phyloP scores from a whole-genome alignment of 2,329 filamentous ascomycete genomes.

The Mollisiaceae sp. region DNA sequence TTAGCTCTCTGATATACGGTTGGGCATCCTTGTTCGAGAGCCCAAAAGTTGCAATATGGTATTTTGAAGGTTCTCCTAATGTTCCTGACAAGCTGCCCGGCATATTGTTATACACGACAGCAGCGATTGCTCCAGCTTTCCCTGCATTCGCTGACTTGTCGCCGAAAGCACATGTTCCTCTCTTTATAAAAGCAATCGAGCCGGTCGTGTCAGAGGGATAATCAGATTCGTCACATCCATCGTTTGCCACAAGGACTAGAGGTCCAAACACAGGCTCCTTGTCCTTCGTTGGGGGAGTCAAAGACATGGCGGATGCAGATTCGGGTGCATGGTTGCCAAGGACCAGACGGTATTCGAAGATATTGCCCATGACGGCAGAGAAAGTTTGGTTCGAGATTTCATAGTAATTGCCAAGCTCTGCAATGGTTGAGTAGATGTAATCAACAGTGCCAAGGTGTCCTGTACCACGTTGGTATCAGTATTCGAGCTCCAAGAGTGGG shows the following conservation, averaged over 20 bases:
- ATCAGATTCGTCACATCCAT: constrained; percentile 68
- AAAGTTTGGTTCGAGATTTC: constrained; percentile 67
- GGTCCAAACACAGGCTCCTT: constrained; percentile 63
- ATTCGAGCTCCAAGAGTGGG: constrained; percentile 15
- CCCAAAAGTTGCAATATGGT: constrained; percentile 72
- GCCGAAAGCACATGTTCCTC: constrained; percentile 74
- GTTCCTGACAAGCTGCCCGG: constrained; percentile 67
- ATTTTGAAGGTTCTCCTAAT: constrained; percentile 62
- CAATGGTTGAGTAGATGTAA: constrained; percentile 63
- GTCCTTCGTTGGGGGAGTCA: constrained; percentile 69
- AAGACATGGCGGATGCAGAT: constrained; percentile 61
- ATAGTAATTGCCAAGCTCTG: constrained; percentile 64
- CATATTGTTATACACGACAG: constrained; percentile 66
- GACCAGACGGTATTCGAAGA: constrained; percentile 63
- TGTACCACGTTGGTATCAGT: constrained; percentile 40
- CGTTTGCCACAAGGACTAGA: constrained; percentile 63
- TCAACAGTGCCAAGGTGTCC: constrained; percentile 68
- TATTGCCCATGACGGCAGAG: constrained; percentile 63
- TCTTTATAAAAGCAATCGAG: constrained; percentile 72
- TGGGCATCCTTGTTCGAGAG: constrained; percentile 64
- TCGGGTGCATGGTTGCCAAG: constrained; percentile 57
- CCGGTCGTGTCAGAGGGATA: constrained; percentile 64
- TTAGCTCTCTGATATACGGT: constrained; percentile 59
- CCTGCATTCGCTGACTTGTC: constrained; percentile 72
- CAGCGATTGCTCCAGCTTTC: constrained; percentile 71